Conservation (phyloP, 2,329 filamentous ascomycete species). For the Blumeria graminis region DNA sequence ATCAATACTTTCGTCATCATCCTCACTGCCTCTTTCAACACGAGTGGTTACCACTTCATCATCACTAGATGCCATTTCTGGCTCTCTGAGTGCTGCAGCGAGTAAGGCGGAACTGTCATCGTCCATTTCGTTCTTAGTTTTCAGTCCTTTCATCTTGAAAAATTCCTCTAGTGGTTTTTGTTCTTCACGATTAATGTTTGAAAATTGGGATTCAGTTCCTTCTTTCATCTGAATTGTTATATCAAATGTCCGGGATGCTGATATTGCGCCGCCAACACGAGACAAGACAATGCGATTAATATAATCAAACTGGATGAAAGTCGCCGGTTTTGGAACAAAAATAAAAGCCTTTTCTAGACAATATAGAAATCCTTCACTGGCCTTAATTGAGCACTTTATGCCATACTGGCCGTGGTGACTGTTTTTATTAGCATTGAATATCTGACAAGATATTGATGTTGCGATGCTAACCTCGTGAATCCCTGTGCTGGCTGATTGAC, state of each 20-base stretch:
- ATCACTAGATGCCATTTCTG: slow-evolving; percentile 49
- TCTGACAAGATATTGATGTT: neutral
- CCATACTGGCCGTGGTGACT: slow-evolving; percentile 80
- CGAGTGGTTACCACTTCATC: slow-evolving; percentile 47
- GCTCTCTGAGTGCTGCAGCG: slow-evolving; percentile 59
- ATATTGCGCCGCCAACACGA: slow-evolving; percentile 79
- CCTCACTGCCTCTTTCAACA: slow-evolving; percentile 77
- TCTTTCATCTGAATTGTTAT: slow-evolving; percentile 82
- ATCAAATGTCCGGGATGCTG: slow-evolving; percentile 86
- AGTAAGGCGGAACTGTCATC: slow-evolving; percentile 55
- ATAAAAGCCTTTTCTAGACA: slow-evolving; percentile 96
- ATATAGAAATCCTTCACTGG: slow-evolving; percentile 91
- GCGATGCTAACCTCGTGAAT: slow-evolving; percentile 43
- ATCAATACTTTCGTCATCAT: slow-evolving; percentile 85
- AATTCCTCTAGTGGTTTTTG: slow-evolving; percentile 91
- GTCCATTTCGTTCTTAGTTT: slow-evolving; percentile 96
- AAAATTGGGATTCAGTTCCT: slow-evolving; percentile 86
- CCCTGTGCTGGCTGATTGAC: slow-evolving; percentile 84
- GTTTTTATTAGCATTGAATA: slow-evolving; percentile 11
- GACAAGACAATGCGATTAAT: slow-evolving; percentile 84
- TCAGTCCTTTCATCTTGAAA: slow-evolving; percentile 85
- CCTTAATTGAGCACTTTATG: slow-evolving; percentile 99
- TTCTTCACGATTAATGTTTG: slow-evolving; percentile 97
- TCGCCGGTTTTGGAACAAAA: slow-evolving; percentile 95
- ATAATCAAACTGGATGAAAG: slow-evolving; percentile 89